Evolutionary conservation across 805 yeast species (phyloP).

Genomic region (Maudiozyma bulderi): DNA sequence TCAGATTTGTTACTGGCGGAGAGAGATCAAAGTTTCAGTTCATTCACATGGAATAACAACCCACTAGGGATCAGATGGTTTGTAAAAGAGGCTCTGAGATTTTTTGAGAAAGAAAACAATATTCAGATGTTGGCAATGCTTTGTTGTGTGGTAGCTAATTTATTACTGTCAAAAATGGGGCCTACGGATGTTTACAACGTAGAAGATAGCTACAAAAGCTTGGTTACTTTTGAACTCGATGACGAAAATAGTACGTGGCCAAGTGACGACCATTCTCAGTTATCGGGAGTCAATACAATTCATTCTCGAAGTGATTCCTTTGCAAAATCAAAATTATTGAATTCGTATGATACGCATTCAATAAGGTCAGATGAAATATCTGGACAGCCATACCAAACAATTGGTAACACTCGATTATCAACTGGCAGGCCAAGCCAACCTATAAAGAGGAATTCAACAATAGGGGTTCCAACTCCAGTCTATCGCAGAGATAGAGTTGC

Average conservation of each 20-base stretch:
- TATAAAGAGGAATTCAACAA: neutral
- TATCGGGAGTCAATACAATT: neutral
- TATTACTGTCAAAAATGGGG: neutral
- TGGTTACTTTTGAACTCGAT: constrained; percentile 12
- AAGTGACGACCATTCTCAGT: constrained; percentile 12
- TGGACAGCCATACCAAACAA: constrained; percentile 1
- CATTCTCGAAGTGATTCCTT: constrained; percentile 1
- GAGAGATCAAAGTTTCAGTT: constrained; percentile 19
- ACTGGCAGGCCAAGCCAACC: neutral
- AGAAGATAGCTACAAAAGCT: constrained; percentile 11
- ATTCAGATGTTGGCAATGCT: constrained; percentile 87
- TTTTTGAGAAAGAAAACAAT: constrained; percentile 56
- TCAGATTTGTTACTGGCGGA: constrained; percentile 29
- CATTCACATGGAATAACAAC: constrained; percentile 72
- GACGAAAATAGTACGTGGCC: constrained; percentile 5
- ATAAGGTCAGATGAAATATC: constrained; percentile 23
- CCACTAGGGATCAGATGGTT: constrained; percentile 68
- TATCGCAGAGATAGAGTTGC: constrained; percentile 10
- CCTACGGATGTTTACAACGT: neutral
- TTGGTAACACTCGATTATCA: neutral
- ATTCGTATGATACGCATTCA: constrained; percentile 9
- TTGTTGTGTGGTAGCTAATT: constrained; percentile 52
- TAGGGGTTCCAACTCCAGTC: neutral
- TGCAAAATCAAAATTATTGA: constrained; percentile 1
- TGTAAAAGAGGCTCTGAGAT: constrained; percentile 47